Evolutionary conservation across 1,139 yeast species (phyloP), one percentile per base, ranked within the genome.

Genomic region (Sugiyamaella grinbergsii): DNA sequence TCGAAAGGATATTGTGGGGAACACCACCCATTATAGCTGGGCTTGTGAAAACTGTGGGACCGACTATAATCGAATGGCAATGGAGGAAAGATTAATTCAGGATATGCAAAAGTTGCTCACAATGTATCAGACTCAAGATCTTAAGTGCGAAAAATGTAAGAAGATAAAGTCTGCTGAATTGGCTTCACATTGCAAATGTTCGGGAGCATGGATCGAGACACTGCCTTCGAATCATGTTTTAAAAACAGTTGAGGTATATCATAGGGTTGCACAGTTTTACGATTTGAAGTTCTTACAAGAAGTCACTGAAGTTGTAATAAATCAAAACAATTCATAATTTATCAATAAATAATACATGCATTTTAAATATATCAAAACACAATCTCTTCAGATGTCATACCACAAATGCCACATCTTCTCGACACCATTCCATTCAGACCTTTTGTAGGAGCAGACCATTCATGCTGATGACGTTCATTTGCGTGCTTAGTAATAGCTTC

Each of bases 201-300:
- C 98, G 0, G 98, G 99, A 2, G 67, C 71, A 31, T 93, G 96
- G 96, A 71, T 69, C 1, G 85, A 81, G 50, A 81, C 88, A 0
- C 65, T 83, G 20, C 65, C 75, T 10, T 71, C 74, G 47, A 69
- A 65, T 2, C 77, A 75, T 0, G 65, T 89, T 5, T 70, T 72
- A 28, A 71, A 71, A 46, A 73, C 73, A 49, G 62, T 83, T 5
- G 69, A 68, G 10, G 74, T 81, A 0, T 87, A 78, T 65, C 70
- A 70, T 22, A 82, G 80, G 52, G 82, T 89, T 18, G 81, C 94
- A 0, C 69, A 71, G 13, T 77, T 69, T 49, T 87, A 79, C 66
- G 83, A 81, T 31, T 73, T 90, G 58, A 80, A 78, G 52, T 67
- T 88, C 50, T 68, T 90, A 47, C 69, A 71, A 50, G 82, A 79